These are phyloP conservation scores for Hyparrhenia diplandra DNA, from an alignment of 176 grass and related monocot species.

Conservation along the genomic window DNA sequence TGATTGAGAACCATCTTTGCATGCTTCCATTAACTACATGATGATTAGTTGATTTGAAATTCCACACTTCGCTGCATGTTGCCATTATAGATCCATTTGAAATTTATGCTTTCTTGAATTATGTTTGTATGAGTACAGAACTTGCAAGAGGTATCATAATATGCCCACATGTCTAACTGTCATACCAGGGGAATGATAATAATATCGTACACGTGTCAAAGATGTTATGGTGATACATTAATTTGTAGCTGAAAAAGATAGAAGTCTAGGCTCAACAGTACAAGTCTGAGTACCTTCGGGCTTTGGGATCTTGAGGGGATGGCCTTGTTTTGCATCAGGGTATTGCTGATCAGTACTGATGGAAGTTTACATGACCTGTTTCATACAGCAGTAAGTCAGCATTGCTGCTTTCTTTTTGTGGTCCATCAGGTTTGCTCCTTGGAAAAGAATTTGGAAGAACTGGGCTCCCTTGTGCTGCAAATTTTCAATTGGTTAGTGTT, in stretches of 20 bases:
- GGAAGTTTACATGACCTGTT: not conserved
- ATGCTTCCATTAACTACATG: conserved; percentile 17
- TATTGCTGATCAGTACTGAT: not conserved
- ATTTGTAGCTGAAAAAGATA: not conserved
- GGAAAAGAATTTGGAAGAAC: not conserved
- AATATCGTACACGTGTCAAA: not conserved
- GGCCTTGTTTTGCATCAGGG: not conserved
- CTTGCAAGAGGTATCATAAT: not conserved
- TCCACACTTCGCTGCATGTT: not conserved
- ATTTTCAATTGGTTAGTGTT: not conserved
- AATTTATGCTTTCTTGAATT: not conserved
- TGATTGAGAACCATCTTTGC: not conserved
- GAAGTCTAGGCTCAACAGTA: no score
- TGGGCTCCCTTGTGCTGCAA: not conserved
- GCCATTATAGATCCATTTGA: not conserved
- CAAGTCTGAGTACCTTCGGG: not conserved
- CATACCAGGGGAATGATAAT: not conserved
- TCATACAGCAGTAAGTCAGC: not conserved
- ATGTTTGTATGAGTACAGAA: not conserved
- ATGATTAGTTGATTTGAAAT: conserved; percentile 13
- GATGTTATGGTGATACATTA: not conserved
- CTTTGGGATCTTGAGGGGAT: not conserved
- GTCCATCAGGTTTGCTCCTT: not conserved
- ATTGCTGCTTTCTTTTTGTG: not conserved
- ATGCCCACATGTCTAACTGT: not conserved